phyloP scores from a whole-genome alignment of 1,139 yeast species.

The Hyphopichia buzzinii region DNA sequence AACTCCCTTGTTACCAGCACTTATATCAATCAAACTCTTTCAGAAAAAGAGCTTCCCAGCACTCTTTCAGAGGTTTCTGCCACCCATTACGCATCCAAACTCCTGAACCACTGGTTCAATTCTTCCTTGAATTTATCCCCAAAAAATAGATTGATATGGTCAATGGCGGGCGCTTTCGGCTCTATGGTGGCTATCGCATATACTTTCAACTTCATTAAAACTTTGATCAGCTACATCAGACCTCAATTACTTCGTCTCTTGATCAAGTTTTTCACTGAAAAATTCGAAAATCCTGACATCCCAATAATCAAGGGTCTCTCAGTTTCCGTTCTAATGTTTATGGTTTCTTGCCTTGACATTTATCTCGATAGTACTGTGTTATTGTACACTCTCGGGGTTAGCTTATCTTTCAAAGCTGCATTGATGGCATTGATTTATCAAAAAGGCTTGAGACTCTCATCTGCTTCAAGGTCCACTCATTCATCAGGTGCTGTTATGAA shows the following conservation, averaged over 20 bases:
- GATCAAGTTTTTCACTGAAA: constrained; percentile 44
- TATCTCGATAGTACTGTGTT: constrained; percentile 1
- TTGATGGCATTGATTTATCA: constrained; percentile 50
- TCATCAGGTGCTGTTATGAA: constrained; percentile 60
- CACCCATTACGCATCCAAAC: constrained; percentile 14
- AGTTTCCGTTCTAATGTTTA: constrained; percentile 51
- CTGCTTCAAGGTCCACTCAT: constrained; percentile 41
- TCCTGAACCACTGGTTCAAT: constrained; percentile 18
- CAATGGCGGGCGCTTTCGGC: constrained; percentile 51
- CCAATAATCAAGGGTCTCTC: constrained; percentile 53
- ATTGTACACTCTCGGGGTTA: constrained; percentile 36
- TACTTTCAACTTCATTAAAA: constrained; percentile 43
- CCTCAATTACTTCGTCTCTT: constrained; percentile 54
- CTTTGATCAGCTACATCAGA: constrained; percentile 46
- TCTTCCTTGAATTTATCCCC: constrained; percentile 8
- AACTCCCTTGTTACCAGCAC: constrained; percentile 51
- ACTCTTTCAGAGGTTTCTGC: constrained; percentile 52
- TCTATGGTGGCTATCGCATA: constrained; percentile 40
- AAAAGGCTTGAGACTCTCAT: constrained; percentile 48
- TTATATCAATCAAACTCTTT: constrained; percentile 44
- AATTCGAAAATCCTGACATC: constrained; percentile 21
- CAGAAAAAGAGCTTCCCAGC: constrained; percentile 52
- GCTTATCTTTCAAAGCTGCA: constrained; percentile 51
- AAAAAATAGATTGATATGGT: constrained; percentile 35
- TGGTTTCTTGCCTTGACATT: constrained; percentile 14